Base-by-base conservation (phyloP, 2,329 filamentous ascomycete genomes). In the Cercospora sp. region DNA sequence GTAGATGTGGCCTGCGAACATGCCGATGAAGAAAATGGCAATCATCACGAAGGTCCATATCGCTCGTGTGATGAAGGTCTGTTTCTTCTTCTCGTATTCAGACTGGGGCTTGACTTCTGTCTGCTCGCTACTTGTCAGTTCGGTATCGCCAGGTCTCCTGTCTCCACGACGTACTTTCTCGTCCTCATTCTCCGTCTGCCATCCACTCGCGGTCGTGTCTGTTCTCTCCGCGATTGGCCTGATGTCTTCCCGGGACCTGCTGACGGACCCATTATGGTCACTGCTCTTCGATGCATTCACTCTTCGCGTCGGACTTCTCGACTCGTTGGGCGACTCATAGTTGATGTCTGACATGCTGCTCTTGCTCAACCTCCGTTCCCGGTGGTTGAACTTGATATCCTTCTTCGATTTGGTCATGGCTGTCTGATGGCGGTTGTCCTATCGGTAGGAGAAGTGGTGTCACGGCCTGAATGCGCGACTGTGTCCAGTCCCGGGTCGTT, bases 11-110 rank as follows among this genome's bases (percentile, higher is more conserved):
- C 95, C 95, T 77, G 94, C 92, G 83, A 97, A 96, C 81, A 99
- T 91, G 72, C 92, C 89, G 66, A 88, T 86, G 82, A 98, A 97
- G 86, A 99, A 99, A 77, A 89, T 87, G 65, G 85, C 91, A 75
- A 99, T 97, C 95, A 99, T 99, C 82, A 97, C 90, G 72, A 99
- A 90, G 3, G 93, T 97, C 95, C 95, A 99, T 85, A 97, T 93
- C 65, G 94, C 94, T 77, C 95, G 90, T 45, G 93, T 97, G 77
- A 97, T 91, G 84, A 99, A 98, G 80, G 95, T 97, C 80, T 93
- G 91, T 84, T 97, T 97, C 83, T 99, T 99, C 88, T 98, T 98
- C 79, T 98, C 93, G 80, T 96, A 97, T 70, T 97, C 95, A 74
- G 88, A 75, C 63, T 72, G 67, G 49, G 67, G 64, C 43, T 69